A percentile compares a stretch with the other conserved stretches of the same genome.
phyloP scores from a whole-genome alignment of 495 filamentous ascomycete species.

The Thermochaetoides thermophila region DNA sequence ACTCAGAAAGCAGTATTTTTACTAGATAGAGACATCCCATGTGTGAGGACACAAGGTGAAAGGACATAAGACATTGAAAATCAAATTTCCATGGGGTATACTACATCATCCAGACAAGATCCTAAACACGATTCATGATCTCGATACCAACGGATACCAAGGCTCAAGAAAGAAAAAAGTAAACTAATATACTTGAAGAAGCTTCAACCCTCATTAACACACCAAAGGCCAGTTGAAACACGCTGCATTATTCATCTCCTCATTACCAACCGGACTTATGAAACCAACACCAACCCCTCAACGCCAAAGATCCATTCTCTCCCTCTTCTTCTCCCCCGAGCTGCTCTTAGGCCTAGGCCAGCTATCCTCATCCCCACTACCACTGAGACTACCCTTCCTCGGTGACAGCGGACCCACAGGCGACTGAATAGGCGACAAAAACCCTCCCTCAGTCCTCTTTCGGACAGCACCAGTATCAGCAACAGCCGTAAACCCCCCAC shows the following conservation, averaged over 20 bases:
- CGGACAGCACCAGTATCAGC: slow-evolving; percentile 45
- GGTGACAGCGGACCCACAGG: slow-evolving; percentile 8
- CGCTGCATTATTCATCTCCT: not conserved
- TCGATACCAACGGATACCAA: too few species aligned
- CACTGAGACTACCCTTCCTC: not conserved
- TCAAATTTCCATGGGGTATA: too few species aligned
- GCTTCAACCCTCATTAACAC: not conserved
- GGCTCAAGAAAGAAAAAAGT: too few species aligned
- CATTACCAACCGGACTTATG: not conserved
- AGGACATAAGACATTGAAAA: too few species aligned
- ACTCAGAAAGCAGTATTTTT: too few species aligned
- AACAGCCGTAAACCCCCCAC: slow-evolving; percentile 11
- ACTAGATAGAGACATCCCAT: too few species aligned
- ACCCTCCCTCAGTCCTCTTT: slow-evolving; percentile 54
- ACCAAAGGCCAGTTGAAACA: not conserved
- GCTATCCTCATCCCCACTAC: slow-evolving; percentile 16
- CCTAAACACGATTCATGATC: too few species aligned
- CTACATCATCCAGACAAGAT: too few species aligned
- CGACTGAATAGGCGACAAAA: slow-evolving; percentile 46
- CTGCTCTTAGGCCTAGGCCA: slow-evolving; percentile 31
- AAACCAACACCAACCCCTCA: slow-evolving; percentile 7
- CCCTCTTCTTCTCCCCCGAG: slow-evolving; percentile 25
- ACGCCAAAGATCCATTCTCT: slow-evolving; percentile 31
- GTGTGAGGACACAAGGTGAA: too few species aligned
- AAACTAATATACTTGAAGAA: too few species aligned